phyloP scores from a whole-genome alignment of 1,139 yeast species.

The Blastobotrys elegans region DNA sequence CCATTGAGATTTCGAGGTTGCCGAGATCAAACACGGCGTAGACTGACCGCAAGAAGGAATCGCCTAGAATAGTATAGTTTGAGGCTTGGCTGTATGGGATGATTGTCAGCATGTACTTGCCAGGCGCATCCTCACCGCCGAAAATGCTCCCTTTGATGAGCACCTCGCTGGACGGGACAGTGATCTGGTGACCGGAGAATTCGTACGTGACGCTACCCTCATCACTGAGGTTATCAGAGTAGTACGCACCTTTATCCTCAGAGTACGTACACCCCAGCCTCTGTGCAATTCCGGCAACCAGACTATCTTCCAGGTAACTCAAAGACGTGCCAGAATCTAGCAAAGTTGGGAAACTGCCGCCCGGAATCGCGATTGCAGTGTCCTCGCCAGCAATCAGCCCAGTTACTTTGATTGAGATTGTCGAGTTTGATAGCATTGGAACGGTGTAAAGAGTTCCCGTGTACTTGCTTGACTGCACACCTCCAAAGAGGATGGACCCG shows the following conservation, averaged over 20 bases:
- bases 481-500: slow-evolving; percentile 47
- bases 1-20: slow-evolving; percentile 52
- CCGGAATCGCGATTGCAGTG: slow-evolving; percentile 31
- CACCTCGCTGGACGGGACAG: slow-evolving; percentile 28
- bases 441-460: slow-evolving; percentile 28
- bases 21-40: slow-evolving; percentile 71
- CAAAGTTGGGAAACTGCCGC: slow-evolving; percentile 42
- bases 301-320: slow-evolving; percentile 25
- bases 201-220: slow-evolving; percentile 25
- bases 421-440: slow-evolving; percentile 32
- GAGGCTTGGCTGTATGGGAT: slow-evolving; percentile 18
- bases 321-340: slow-evolving; percentile 34
- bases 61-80: slow-evolving; percentile 52
- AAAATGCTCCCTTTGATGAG: slow-evolving; percentile 16
- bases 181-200: slow-evolving; percentile 29
- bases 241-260: slow-evolving; percentile 14
- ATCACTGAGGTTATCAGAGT: slow-evolving; percentile 16
- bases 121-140: slow-evolving; percentile 15
- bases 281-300: slow-evolving; percentile 19
- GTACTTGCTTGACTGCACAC: slow-evolving; percentile 47
- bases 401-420: slow-evolving; percentile 15
- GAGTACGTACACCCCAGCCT: slow-evolving; percentile 20
- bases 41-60: slow-evolving; percentile 59
- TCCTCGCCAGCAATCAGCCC: background rate
- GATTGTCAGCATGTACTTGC: slow-evolving; percentile 15